phyloP scores from a whole-genome alignment of 2,329 filamentous ascomycete species.

The Botrytis galanthina region DNA sequence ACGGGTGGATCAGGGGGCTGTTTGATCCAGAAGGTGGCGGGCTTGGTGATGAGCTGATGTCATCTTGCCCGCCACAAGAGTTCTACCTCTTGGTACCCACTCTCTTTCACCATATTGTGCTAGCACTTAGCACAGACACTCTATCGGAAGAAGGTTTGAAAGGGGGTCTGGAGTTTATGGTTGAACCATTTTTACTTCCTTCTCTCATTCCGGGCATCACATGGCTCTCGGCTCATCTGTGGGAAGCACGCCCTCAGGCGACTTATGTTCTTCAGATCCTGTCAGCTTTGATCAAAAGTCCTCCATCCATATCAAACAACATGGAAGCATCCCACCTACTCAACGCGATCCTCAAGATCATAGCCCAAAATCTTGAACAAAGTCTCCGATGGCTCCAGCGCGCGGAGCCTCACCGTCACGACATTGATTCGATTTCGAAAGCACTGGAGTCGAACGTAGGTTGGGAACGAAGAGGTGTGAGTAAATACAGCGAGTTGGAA shows the following conservation, averaged over 20 bases:
- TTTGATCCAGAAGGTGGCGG: conserved; percentile 72
- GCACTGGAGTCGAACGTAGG: conserved; percentile 58
- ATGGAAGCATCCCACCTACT: conserved; percentile 67
- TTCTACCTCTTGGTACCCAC: conserved; percentile 78
- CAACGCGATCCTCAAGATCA: conserved; percentile 66
- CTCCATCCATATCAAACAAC: conserved; percentile 62
- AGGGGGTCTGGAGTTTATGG: conserved; percentile 73
- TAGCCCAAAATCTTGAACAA: conserved; percentile 66
- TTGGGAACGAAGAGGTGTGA: conserved; percentile 59
- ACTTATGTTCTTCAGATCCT: conserved; percentile 69
- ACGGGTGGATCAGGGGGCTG: conserved; percentile 73
- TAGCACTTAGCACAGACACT: conserved; percentile 64
- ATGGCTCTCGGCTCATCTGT: conserved; percentile 69
- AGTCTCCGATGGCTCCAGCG: conserved; percentile 65
- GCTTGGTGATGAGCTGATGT: conserved; percentile 76
- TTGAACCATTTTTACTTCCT: conserved; percentile 78
- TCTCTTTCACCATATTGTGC: conserved; percentile 71
- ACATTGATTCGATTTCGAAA: conserved; percentile 67
- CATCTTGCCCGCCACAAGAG: conserved; percentile 76
- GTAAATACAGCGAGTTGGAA: conserved; percentile 66
- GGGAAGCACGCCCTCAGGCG: conserved; percentile 63
- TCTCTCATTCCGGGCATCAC: conserved; percentile 71
- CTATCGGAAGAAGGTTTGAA: conserved; percentile 69
- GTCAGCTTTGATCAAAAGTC: conserved; percentile 64
- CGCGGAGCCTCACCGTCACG: conserved; percentile 63